Evolutionary conservation across 306 rosid species (phyloP).

Genomic region (Cyclanthera cordifolia): DNA sequence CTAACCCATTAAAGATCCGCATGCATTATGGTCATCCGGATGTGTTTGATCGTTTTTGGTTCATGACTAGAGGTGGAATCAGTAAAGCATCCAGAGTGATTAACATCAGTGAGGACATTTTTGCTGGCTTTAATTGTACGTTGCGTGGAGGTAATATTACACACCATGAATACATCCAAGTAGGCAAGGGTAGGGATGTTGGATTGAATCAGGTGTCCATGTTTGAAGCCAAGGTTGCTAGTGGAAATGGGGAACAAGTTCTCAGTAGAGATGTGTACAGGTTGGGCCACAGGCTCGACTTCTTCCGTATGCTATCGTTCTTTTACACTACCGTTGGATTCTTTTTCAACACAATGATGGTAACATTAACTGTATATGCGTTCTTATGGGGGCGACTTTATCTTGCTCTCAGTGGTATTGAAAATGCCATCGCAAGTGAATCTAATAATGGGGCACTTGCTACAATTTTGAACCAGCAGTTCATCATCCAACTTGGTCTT

Average conservation of each 20-base stretch:
- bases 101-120: constrained; percentile 84
- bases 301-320: constrained; percentile 72
- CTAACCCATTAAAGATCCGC: constrained; percentile 70
- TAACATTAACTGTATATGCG: constrained; percentile 62
- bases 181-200: constrained; percentile 91
- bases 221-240: constrained; percentile 91
- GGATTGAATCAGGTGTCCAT: constrained; percentile 77
- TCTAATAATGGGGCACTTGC: constrained; percentile 45
- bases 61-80: constrained; percentile 76
- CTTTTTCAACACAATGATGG: constrained; percentile 68
- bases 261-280: constrained; percentile 74
- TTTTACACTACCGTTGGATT: constrained; percentile 80
- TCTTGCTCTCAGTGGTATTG: constrained; percentile 66
- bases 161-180: constrained; percentile 88
- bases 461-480: constrained; percentile 60
- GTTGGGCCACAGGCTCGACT: constrained; percentile 78
- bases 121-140: constrained; percentile 83
- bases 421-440: constrained; percentile 30
- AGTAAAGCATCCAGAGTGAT: constrained; percentile 91
- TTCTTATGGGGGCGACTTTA: constrained; percentile 72
- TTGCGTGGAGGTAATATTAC: constrained; percentile 79
- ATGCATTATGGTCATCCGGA: constrained; percentile 98
- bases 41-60: constrained; percentile 84
- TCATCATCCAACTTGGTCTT: constrained; percentile 66
- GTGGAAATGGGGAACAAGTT: constrained; percentile 88